These are phyloP conservation scores for Podaxis sp. DNA, from an alignment of 768 basidiomycete genomes.

Conservation along the genomic window DNA sequence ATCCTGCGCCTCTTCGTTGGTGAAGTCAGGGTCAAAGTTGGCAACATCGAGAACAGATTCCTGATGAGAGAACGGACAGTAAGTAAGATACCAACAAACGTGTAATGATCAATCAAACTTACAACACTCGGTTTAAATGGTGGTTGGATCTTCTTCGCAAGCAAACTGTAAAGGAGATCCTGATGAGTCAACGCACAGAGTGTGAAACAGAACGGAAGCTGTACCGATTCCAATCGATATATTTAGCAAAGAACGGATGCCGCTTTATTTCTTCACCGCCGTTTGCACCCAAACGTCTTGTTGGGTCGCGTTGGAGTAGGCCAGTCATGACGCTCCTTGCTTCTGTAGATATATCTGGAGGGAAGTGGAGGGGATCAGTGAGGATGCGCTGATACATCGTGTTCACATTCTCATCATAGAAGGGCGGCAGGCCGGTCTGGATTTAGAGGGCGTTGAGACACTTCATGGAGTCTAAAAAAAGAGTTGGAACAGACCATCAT, in stretches of 20 bases:
- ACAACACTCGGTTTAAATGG: slow-evolving; percentile 98
- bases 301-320: slow-evolving; percentile 86
- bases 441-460: slow-evolving; percentile 3
- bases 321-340: slow-evolving; percentile 88
- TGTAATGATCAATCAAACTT: slow-evolving; percentile 30
- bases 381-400: slow-evolving; percentile 97
- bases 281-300: slow-evolving; percentile 82
- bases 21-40: slow-evolving; percentile 98
- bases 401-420: slow-evolving; percentile 99
- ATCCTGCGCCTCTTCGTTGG: slow-evolving; percentile 91
- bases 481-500: slow-evolving; percentile 68
- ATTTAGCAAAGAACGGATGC: slow-evolving; percentile 93
- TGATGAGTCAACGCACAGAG: background rate
- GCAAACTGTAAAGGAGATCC: slow-evolving; percentile 43
- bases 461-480: slow-evolving; percentile 10
- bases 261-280: slow-evolving; percentile 96
- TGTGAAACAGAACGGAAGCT: slow-evolving; percentile 20
- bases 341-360: slow-evolving; percentile 83
- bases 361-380: slow-evolving; percentile 90
- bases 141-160: slow-evolving; percentile 94
- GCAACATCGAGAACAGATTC: slow-evolving; percentile 94
- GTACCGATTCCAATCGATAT: slow-evolving; percentile 88
- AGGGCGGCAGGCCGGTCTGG: slow-evolving; percentile 93
- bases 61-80: slow-evolving; percentile 30
- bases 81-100: background rate